phyloP scores from a whole-genome alignment of 2,329 filamentous ascomycete species.

The Nemania diffusa region DNA sequence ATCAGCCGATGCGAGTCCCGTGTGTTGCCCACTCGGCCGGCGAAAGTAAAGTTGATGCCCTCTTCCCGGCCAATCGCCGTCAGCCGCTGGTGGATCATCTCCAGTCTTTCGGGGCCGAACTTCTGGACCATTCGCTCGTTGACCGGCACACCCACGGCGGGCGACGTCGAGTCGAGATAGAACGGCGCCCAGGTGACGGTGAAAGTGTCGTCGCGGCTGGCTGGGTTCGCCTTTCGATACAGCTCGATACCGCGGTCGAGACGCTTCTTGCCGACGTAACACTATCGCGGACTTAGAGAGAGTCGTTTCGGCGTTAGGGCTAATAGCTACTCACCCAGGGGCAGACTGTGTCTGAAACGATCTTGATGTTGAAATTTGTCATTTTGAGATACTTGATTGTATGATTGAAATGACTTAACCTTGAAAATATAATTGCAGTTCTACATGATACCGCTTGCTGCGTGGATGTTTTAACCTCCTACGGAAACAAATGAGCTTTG shows the following conservation, averaged over 20 bases:
- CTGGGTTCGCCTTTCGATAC: slow-evolving; percentile 71
- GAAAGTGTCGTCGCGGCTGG: slow-evolving; percentile 72
- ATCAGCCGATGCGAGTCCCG: slow-evolving; percentile 82
- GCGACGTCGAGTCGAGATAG: slow-evolving; percentile 78
- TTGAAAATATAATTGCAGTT: not conserved
- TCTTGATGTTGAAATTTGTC: slow-evolving; percentile 79
- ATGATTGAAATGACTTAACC: not conserved
- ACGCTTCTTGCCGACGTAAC: slow-evolving; percentile 83
- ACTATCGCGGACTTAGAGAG: slow-evolving; percentile 55
- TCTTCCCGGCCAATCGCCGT: slow-evolving; percentile 67
- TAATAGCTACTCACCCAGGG: slow-evolving; percentile 60
- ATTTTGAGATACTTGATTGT: slow-evolving; percentile 55
- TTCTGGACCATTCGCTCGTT: slow-evolving; percentile 66
- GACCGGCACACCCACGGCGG: slow-evolving; percentile 57
- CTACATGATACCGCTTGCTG: not conserved
- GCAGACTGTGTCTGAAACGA: slow-evolving; percentile 85
- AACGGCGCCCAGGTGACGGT: slow-evolving; percentile 80
- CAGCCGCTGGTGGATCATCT: slow-evolving; percentile 68
- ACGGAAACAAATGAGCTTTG: not conserved
- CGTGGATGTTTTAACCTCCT: not conserved
- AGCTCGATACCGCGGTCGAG: slow-evolving; percentile 76
- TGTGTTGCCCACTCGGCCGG: slow-evolving; percentile 78
- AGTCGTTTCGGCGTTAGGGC: slow-evolving; percentile 22
- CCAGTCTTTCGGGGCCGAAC: slow-evolving; percentile 72
- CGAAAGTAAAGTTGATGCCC: slow-evolving; percentile 78